phyloP scores from a whole-genome alignment of 495 filamentous ascomycete species.

The Jackrogersella minutella region DNA sequence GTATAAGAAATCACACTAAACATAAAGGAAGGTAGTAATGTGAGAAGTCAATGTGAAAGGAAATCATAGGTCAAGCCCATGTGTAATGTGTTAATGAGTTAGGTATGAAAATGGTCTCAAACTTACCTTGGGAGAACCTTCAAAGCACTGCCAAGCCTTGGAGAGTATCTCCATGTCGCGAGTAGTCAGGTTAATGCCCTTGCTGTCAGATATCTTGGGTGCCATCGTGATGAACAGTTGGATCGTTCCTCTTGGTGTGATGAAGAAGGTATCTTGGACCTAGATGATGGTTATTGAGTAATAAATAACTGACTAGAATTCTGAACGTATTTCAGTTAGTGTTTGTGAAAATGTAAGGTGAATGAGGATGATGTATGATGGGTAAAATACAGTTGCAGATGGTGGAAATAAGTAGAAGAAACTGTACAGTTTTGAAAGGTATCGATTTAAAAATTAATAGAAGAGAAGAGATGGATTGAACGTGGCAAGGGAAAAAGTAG shows the following conservation, averaged over 20 bases:
- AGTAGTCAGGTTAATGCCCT: neutral
- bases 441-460: neutral
- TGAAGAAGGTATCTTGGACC: neutral
- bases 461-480: neutral
- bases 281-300: neutral
- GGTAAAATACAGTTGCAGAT: too few relatives aligned
- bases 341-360: neutral
- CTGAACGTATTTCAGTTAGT: too few relatives aligned
- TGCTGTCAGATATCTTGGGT: neutral
- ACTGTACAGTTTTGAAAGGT: too few relatives aligned
- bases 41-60: neutral
- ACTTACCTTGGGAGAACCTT: conserved; percentile 22
- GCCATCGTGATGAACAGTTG: conserved; percentile 6
- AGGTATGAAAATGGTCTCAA: neutral
- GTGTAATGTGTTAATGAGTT: neutral
- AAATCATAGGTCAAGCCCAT: neutral
- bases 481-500: neutral
- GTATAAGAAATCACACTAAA: neutral
- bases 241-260: neutral
- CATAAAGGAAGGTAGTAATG: neutral
- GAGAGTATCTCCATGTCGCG: conserved; percentile 31
- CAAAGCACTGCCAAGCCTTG: conserved; percentile 21
- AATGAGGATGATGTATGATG: too few relatives aligned
- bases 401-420: too few relatives aligned
- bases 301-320: too few relatives aligned